Base-by-base conservation (phyloP, 345 rosid genomes). In the Linum usitatissimum region DNA sequence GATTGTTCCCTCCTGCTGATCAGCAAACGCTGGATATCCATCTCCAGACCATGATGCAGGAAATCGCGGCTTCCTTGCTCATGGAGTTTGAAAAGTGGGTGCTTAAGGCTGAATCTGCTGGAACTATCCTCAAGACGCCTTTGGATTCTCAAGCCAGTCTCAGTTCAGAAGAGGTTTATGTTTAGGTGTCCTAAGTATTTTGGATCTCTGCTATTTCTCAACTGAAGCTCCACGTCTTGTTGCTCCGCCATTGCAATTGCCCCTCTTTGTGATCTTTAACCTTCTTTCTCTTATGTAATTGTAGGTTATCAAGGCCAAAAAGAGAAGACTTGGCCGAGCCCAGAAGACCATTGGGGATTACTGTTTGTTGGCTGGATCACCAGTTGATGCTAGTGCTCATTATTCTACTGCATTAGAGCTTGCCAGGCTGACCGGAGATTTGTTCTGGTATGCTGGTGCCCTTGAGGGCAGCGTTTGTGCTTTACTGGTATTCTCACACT, bases 51-150 rank as follows among this genome's bases (percentile, higher is more conserved):
- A 86, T 93, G 99, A 86, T 94, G 95, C 99, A 94, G 77, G 95
- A 94, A 36, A 71, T 94, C 30, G 96, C 95, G 0, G 96, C 96
- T 30, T 87, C 87, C 9, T 75, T 93, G 64, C 74, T 94, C 73
- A 94, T 90, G 99, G 90, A 83, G 62, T 90, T 94, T 48, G 99
- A 94, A 72, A 94, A 94, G 75, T 88, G 89, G 87, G 99, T 88
- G 36, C 87, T 94, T 57, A 64, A 80, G 76, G 92, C 92, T 0
- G 99, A 94, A 61, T 94, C 97, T 28, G 73, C 95, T 0, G 99
- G 99, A 69, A 90, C 99, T 51, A 83, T 84, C 64, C 77, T 94
- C 76, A 94, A 94, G 84, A 90, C 97, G 19, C 99, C 91, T 54
- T 80, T 94, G 60, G 99, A 94, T 86, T 90, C 96, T 69, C 99